Percentiles rank a stretch among this genome's conserved stretches.
phyloP scores from a whole-genome alignment of 2,329 filamentous ascomycete species.

The Aspergillus pseudotamarii region DNA sequence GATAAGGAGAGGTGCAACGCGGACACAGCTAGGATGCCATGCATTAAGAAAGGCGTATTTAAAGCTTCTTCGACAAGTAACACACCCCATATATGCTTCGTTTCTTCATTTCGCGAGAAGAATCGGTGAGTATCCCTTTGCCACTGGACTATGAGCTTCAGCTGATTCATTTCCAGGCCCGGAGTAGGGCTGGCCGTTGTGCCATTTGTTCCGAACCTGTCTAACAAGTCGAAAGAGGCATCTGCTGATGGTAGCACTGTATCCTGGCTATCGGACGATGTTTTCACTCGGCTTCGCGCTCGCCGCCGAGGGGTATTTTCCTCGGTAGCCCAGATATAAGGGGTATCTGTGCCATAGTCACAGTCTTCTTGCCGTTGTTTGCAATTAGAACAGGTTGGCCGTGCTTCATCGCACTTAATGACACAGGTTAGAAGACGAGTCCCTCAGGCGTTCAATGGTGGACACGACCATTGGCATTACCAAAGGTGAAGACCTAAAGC shows the following conservation, averaged over 20 bases:
- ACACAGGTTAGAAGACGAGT: not conserved
- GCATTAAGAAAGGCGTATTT: conserved; percentile 26
- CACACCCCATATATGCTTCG: conserved; percentile 22
- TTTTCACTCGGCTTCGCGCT: not conserved
- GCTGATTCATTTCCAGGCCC: not conserved
- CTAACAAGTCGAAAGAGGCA: not conserved
- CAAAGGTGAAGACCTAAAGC: not conserved
- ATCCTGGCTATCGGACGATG: not conserved
- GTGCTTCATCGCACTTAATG: conserved; percentile 24
- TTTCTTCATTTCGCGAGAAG: conserved; percentile 23
- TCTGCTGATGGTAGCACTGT: not conserved
- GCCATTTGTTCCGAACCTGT: not conserved
- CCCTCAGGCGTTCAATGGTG: not conserved
- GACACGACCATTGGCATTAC: not conserved
- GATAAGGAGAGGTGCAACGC: conserved; percentile 24
- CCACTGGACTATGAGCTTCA: not conserved
- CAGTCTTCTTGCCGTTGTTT: conserved; percentile 20
- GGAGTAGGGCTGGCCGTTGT: not conserved
- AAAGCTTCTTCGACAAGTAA: conserved; percentile 24
- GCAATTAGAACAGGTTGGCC: conserved; percentile 25
- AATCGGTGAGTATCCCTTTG: conserved; percentile 16
- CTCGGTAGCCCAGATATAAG: conserved; percentile 17
- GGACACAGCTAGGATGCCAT: conserved; percentile 28
- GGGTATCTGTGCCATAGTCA: conserved; percentile 18
- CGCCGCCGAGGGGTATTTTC: not conserved